Base-by-base conservation (phyloP, 176 grass and related monocot species). In the Cenchrus americanus region DNA sequence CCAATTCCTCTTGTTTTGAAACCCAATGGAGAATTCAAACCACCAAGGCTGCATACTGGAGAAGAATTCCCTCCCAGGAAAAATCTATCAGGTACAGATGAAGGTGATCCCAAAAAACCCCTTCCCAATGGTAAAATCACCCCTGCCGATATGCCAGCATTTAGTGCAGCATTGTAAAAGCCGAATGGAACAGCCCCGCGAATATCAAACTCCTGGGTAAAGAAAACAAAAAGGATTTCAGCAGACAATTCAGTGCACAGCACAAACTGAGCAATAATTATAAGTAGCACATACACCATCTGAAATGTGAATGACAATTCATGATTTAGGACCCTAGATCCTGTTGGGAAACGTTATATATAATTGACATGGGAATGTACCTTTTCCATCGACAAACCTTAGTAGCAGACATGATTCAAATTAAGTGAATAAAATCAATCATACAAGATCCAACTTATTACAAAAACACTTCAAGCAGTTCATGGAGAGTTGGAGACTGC, bases 1-100 rank as follows among this genome's bases (percentile, higher is more conserved):
- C 88, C 82, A 72, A 93, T 62, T 78, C 91, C 94, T 88, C 90
- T 97, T 79, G 86, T 81, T 87, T 61, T 92, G 30, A 94, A 92
- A 65, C 90, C 87, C 68, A 97, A 77, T 17, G 94, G 73, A n/a
- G 92, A 86, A 14, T 66, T 67, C 65, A 92, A 60, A 14, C 83
- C 85, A 67, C 94, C 83, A 61, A 94, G 72, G 71, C 72, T 88
- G 46, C 87, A 89, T 58, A 88, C 70, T 44, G 83, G 86, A 86
- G 89, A 97, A 73, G 85, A 82, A 71, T 83, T 84, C 23, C 91
- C 88, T 61, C 88, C 92, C 43, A 97, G 85, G 73, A 85, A 90
- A 74, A 97, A 94, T 64, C 86, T 91, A 53, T 94, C 84, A 55
- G 89, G 78, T 21, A 90, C 79, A 79, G 86, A 88, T 82, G 89